Percentiles rank a stretch among this genome's conserved stretches.
Evolutionary conservation across 495 filamentous ascomycete species (phyloP).

Genomic region (Penicillium simplicissimum): DNA sequence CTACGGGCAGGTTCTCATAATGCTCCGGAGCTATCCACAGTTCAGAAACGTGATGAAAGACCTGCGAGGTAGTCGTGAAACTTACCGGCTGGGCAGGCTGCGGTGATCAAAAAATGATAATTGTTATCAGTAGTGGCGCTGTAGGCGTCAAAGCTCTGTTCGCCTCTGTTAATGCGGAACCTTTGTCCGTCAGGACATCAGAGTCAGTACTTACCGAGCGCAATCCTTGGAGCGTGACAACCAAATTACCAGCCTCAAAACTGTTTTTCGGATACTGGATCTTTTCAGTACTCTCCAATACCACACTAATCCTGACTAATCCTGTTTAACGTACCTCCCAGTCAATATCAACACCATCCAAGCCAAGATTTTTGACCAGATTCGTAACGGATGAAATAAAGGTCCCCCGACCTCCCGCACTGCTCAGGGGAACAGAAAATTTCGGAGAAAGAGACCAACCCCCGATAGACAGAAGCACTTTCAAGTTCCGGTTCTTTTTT

Average conservation of each 20-base stretch:
- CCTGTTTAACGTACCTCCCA: too few species aligned
- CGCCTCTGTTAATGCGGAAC: too few species aligned
- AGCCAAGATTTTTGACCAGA: conserved; percentile 63
- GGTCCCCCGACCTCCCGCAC: conserved; percentile 49
- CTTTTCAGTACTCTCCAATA: too few species aligned
- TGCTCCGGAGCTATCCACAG: conserved; percentile 49
- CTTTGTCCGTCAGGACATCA: too few species aligned
- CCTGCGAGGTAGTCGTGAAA: too few species aligned
- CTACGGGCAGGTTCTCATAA: conserved; percentile 59
- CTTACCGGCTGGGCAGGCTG: conserved; percentile 58
- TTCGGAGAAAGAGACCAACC: conserved; percentile 79
- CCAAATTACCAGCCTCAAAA: conserved; percentile 61
- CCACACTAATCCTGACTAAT: too few species aligned
- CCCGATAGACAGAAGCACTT: conserved; percentile 64
- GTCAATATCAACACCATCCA: conserved; percentile 64
- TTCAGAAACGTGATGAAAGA: neutral
- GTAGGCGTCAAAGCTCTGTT: too few species aligned
- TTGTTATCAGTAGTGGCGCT: conserved; percentile 43
- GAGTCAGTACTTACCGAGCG: too few species aligned
- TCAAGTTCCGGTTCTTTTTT: conserved; percentile 74
- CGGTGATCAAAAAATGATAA: conserved; percentile 65
- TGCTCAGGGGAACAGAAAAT: conserved; percentile 66
- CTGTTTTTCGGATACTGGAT: too few species aligned
- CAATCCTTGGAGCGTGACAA: conserved; percentile 59
- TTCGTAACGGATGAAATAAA: conserved; percentile 70